Evolutionary conservation across 2,329 filamentous ascomycete genomes (phyloP), one percentile per base, ranked within the genome.

Genomic region (Helotiales sp.): DNA sequence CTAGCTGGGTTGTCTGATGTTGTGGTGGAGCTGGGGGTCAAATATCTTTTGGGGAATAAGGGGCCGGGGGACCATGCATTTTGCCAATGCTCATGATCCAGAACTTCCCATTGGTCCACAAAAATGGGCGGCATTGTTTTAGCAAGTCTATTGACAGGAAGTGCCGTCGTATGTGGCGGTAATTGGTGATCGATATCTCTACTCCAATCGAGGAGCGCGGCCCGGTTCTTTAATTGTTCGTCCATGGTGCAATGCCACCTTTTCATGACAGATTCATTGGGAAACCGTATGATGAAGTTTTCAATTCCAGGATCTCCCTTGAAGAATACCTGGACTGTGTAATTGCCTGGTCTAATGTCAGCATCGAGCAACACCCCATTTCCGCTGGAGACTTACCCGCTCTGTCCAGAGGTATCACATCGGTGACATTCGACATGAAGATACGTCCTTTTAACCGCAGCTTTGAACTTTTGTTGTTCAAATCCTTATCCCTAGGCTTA

Each of bases 381-480:
- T 11, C 20, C 37, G n/a, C n/a, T n/a, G n/a, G n/a, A n/a, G n/a
- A 17, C 86, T 77, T 87, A 96, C 93, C 93, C 80, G 93, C 92
- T 79, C 93, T 97, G 58, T 90, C 89, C 67, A 95, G 84, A 22
- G 91, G 93, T 47, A 97, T 84, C n/a, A 97, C 90, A 78, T 97
- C 93, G 43, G 94, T 98, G 63, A 99, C 95, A 76, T 98, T 99
- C 73, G 94, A 93, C 94, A 99, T 98, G 81, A 97, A 98, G 75
- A 99, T 98, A 61, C 96, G 89, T 47, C 96, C 96, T 80, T 98
- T 99, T 28, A 99, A 85, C 79, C 97, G 94, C 68, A 98, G 84
- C 80, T 95, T 97, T 49, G 91, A 52, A 80, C 77, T 78, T 89
- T 92, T 65, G 88, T 85, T 6, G 79, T 84, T 86, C 76, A n/a